Evolutionary conservation across 257 asterid species (phyloP), one percentile per base, ranked within the genome.

Genomic region (Ajuga chamaepitys): DNA sequence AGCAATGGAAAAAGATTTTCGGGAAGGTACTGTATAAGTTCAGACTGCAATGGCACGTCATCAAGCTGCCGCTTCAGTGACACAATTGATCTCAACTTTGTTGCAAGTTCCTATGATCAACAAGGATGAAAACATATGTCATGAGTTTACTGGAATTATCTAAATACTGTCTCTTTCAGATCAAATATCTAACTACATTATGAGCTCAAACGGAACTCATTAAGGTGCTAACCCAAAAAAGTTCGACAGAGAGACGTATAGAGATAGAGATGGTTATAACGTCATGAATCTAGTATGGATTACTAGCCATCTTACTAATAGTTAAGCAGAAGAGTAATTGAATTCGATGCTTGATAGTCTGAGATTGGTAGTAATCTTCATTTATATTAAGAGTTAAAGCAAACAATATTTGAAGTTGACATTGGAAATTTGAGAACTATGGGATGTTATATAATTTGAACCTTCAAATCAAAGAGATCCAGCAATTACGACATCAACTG

Each of bases 1-100:
- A 53, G 71, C 45, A 42, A 70, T 51, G 44, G 34, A 44, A 9
- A 7, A 25, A 77, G 70, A 77, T 48, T 68, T 22, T 62, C 38
- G 41, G 83, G 59, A 37, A 73, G 75, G 50, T 90, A 91, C 98
- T 88, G 98, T 68, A 78, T 85, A 58, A 88, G 85, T 81, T 91
- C 98, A 65, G 85, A 85, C 50, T 83, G 89, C 20, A 82, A 65
- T 69, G 94, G 88, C 64, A 88, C 73, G 66, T 79, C 86, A 71
- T 88, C 91, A 71, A 86, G 70, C 76, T 83, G 81, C 65, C 85
- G 76, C 78, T 85, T 85, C 42, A 86, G 75, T 50, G 70, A 68
- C 70, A 88, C 74, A 68, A 81, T 62, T 32, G 80, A 70, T 77
- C 89, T 85, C 60, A 81, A 71, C 69, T 83, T 86, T 22, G 77